Evolutionary conservation across 108 stramenopile species (phyloP), one percentile per base, ranked within the genome.

Genomic region (Pelagomonas calceolata): DNA sequence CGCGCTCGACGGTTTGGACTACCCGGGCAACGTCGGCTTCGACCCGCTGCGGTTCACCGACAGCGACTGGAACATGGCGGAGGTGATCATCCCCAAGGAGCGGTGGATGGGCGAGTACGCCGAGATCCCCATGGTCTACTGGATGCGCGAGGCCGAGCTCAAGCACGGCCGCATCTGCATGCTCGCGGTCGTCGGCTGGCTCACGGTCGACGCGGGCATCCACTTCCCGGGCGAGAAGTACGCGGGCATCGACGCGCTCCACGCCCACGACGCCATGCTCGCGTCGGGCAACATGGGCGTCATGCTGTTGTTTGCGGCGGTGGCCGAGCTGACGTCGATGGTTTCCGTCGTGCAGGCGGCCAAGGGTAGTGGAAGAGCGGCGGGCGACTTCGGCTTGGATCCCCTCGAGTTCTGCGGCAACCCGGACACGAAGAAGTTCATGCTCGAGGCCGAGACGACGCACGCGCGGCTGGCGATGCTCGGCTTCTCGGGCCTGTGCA

Each of bases 111-210:
- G 9, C 39, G 39, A 5, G 9, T 26, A 17, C 7, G 51, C 18
- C 21, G 10, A 26, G 21, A 4, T 60, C 7, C 17, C 43, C 7
- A 36, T 51, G 33, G 70, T 82, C 26, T 78, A 82, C 75, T 82
- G 81, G 81, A 81, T 82, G 80, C 67, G 81, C 31, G 81, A 82
- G 76, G 67, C 81, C 26, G 81, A 82, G 81, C 75, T 82, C 68
- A 82, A 82, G 78, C 64, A 82, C 70, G 73, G 79, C 44, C 80
- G 80, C 51, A 29, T 76, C 66, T 73, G 73, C 75, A 77, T 77
- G 76, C 76, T 77, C 66, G 66, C 72, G 37, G 75, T 81, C 35
- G 36, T 81, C 60, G 81, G 81, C 30, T 82, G 75, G 75, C 75
- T 82, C n/a, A 75, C 80, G 30, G 81, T 82, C 46, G 81, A 82